Conservation (phyloP, 164 flowering plant species). For the Stephania yunnanensis region DNA sequence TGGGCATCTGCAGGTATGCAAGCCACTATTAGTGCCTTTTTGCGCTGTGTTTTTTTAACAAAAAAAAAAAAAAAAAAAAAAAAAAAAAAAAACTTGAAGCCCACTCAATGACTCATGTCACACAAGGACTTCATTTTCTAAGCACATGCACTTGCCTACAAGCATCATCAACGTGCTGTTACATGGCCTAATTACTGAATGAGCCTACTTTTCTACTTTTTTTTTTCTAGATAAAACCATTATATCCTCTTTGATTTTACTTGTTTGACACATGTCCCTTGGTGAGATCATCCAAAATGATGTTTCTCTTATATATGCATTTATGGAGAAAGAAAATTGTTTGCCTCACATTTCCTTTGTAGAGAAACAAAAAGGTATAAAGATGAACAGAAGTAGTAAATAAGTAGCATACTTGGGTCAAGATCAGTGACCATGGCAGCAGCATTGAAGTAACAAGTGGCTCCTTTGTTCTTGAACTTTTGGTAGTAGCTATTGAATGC, state of each 20-base stretch:
- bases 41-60: not conserved
- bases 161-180: slow-evolving; percentile 2
- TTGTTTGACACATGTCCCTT: not conserved
- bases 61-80: too few relatives aligned
- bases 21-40: not conserved
- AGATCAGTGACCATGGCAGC: slow-evolving; percentile 60
- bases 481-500: slow-evolving; percentile 82
- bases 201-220: not conserved
- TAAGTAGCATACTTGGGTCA: slow-evolving; percentile 61
- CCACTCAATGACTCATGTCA: not conserved
- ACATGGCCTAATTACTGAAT: not conserved
- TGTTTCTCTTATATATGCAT: not conserved
- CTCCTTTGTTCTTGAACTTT: slow-evolving; percentile 62
- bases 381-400: not conserved
- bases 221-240: too few relatives aligned
- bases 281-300: not conserved
- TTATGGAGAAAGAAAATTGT: not conserved
- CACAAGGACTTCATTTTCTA: not conserved
- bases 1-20: not conserved
- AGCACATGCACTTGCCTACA: slow-evolving; percentile 3
- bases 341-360: not conserved
- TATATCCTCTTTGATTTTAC: not conserved
- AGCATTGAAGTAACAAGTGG: slow-evolving; percentile 62
- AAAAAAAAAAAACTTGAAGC: not conserved
- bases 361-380: not conserved